A percentile compares a stretch with the other conserved stretches of the same genome.
phyloP scores from a whole-genome alignment of 1,284 basidiomycete species.

The Cerrena zonata region DNA sequence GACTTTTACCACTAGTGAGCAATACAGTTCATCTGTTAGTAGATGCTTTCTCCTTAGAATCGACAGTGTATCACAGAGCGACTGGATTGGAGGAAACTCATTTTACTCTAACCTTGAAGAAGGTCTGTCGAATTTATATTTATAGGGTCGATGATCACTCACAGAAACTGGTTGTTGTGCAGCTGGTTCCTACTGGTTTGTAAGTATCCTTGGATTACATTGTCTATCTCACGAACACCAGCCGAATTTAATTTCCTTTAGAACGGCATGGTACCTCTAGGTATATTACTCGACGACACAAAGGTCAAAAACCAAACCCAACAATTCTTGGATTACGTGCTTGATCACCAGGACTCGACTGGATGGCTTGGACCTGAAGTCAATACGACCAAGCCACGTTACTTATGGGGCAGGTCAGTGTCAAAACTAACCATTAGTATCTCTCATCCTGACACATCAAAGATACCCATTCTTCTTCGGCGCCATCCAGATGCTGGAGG shows the following conservation, averaged over 20 bases:
- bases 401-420: slow-evolving; percentile 48
- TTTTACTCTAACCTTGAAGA: slow-evolving; percentile 52
- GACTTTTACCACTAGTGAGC: slow-evolving; percentile 53
- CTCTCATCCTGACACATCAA: background rate
- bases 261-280: slow-evolving; percentile 53
- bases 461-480: slow-evolving; percentile 55
- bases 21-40: background rate
- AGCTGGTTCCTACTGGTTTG: slow-evolving; percentile 61
- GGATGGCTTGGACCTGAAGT: slow-evolving; percentile 59
- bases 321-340: slow-evolving; percentile 48
- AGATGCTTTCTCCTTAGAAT: background rate
- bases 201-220: too few relatives aligned
- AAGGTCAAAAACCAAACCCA: slow-evolving; percentile 43
- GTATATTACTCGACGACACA: slow-evolving; percentile 40
- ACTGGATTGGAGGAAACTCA: slow-evolving; percentile 49
- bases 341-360: slow-evolving; percentile 47
- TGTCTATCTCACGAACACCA: too few relatives aligned
- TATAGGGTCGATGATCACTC: background rate
- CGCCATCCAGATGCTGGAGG: slow-evolving; percentile 49
- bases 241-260: background rate
- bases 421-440: background rate
- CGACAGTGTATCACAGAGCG: slow-evolving; percentile 42
- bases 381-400: slow-evolving; percentile 46
- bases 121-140: slow-evolving; percentile 29
- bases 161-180: background rate